phyloP scores from a whole-genome alignment of 768 basidiomycete species.

The Rhodotorula diobovata region DNA sequence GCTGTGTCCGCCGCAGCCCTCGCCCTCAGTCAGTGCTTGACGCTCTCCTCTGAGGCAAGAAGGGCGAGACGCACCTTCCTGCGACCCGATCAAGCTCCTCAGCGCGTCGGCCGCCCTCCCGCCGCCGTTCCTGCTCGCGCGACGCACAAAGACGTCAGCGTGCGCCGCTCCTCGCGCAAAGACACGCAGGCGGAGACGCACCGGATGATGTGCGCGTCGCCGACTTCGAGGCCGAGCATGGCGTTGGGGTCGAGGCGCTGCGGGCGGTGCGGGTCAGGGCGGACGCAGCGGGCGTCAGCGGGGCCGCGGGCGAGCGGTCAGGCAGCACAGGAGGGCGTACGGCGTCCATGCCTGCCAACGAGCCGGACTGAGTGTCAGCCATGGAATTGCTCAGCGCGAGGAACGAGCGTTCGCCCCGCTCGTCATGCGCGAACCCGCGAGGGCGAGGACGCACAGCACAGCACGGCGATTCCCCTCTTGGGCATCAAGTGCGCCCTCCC shows the following conservation, averaged over 20 bases:
- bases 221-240: constrained; percentile 18
- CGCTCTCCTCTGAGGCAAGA: not conserved
- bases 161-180: too few relatives aligned
- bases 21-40: not conserved
- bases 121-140: constrained; percentile 9
- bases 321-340: not conserved
- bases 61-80: not conserved
- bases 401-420: not conserved
- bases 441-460: constrained; percentile 8
- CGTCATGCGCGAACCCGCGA: not conserved
- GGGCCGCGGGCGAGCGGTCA: not conserved
- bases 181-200: not conserved
- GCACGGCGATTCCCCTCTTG: constrained; percentile 14
- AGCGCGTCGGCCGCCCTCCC: constrained; percentile 9
- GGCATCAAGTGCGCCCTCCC: constrained; percentile 20
- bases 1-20: too few relatives aligned
- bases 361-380: too few relatives aligned
- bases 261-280: not conserved
- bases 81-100: constrained; percentile 4
- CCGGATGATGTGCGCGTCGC: constrained; percentile 26
- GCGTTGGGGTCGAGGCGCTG: constrained; percentile 17
- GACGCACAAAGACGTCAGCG: not conserved
- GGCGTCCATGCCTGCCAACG: not conserved
- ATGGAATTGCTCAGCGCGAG: too few relatives aligned
- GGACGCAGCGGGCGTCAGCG: not conserved